A percentile compares a stretch with the other conserved stretches of the same genome.
These are phyloP conservation scores for Nothomitra cinnamomea DNA, from an alignment of 2,329 filamentous ascomycete species.

Conservation along the genomic window DNA sequence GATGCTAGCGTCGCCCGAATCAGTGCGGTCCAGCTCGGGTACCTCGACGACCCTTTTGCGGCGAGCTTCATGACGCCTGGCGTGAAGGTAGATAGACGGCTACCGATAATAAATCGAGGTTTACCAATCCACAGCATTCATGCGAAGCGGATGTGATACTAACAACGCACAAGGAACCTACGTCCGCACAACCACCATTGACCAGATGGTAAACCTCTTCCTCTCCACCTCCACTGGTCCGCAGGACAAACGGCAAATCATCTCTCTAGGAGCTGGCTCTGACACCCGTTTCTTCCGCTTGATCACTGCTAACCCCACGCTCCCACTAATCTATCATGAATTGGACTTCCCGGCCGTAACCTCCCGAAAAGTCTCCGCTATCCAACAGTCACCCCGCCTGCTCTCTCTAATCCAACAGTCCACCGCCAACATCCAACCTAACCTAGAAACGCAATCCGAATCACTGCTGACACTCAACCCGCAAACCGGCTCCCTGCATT, in stretches of 20 bases:
- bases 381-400: constrained; percentile 18
- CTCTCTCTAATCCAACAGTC: constrained; percentile 13
- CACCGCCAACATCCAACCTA: constrained; percentile 9
- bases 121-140: too few relatives aligned
- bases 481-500: constrained; percentile 27
- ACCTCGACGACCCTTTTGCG: constrained; percentile 70
- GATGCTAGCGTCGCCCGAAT: constrained; percentile 80
- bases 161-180: constrained; percentile 54
- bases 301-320: constrained; percentile 30
- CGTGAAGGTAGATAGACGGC: constrained; percentile 31
- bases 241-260: constrained; percentile 48
- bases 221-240: constrained; percentile 28
- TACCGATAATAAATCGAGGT: constrained; percentile 94
- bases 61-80: constrained; percentile 38
- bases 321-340: constrained; percentile 63
- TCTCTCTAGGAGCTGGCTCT: constrained; percentile 85
- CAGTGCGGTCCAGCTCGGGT: constrained; percentile 74
- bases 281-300: constrained; percentile 79
- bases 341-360: constrained; percentile 71
- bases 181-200: constrained; percentile 68
- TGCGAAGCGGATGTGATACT: background rate
- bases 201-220: constrained; percentile 59
- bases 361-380: constrained; percentile 40
- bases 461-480: constrained; percentile 13
- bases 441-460: too few relatives aligned